Conservation (phyloP, 1,284 basidiomycete genomes). For the Boletellus deceptivus region DNA sequence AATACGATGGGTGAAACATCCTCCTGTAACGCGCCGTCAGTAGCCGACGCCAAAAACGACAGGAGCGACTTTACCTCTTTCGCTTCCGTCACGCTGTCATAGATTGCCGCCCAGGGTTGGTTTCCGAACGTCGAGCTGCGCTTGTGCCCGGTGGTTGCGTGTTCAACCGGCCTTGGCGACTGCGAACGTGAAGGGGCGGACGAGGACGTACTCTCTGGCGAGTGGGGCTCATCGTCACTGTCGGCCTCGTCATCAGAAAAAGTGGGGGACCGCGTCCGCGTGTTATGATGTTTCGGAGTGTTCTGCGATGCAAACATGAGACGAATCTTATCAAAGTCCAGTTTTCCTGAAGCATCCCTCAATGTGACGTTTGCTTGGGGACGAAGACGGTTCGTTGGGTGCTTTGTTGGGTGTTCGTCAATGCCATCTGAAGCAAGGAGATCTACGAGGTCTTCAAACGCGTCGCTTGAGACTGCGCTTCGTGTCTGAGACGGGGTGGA, state of each 20-base stretch:
- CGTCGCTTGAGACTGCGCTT: constrained; percentile 24
- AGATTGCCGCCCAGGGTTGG: constrained; percentile 14
- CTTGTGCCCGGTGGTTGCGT: constrained; percentile 11
- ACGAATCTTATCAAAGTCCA: constrained; percentile 34
- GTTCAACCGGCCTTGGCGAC: constrained; percentile 16
- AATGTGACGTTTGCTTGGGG: constrained; percentile 10
- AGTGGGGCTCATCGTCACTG: constrained; percentile 20
- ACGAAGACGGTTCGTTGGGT: neutral
- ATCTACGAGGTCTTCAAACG: constrained; percentile 36
- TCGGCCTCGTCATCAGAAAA: constrained; percentile 9
- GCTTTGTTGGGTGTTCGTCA: constrained; percentile 12
- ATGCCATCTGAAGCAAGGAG: constrained; percentile 32
- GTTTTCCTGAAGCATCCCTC: constrained; percentile 29
- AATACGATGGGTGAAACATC: constrained; percentile 1
- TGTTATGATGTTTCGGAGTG: neutral
- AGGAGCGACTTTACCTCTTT: constrained; percentile 9
- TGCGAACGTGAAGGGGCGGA: constrained; percentile 12
- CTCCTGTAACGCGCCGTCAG: constrained; percentile 13
- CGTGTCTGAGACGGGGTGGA: constrained; percentile 24
- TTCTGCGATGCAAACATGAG: constrained; percentile 26
- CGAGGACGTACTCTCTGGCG: constrained; percentile 11
- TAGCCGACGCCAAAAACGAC: constrained; percentile 1
- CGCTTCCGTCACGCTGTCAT: constrained; percentile 1
- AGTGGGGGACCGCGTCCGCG: neutral
- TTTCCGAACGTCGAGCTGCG: constrained; percentile 28